Conservation (phyloP, 1,139 yeast species). For the Blastobotrys aristatus region DNA sequence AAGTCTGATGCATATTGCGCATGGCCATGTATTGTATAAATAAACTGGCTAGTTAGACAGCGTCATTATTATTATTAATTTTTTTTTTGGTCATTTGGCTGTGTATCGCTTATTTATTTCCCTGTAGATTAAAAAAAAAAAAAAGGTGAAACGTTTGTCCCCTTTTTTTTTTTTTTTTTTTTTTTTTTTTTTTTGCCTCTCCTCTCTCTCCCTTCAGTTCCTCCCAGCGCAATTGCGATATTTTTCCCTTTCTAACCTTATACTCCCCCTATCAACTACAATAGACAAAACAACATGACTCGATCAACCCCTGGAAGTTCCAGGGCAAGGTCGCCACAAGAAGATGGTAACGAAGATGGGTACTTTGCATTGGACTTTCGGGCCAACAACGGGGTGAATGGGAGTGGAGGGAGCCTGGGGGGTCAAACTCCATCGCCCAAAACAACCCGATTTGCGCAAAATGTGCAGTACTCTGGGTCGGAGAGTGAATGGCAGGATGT, state of each 20-base stretch:
- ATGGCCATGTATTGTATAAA: too few species aligned
- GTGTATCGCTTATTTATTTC: too few species aligned
- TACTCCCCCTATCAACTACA: neutral
- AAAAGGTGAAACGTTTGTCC: neutral
- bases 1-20: too few species aligned
- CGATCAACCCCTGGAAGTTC: neutral
- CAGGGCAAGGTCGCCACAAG: neutral
- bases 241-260: too few species aligned
- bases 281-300: neutral
- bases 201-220: too few species aligned
- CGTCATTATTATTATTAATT: too few species aligned
- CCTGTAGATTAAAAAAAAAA: neutral
- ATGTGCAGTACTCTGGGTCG: constrained; percentile 7
- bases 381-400: neutral
- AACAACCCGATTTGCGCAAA: constrained; percentile 4
- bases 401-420: too few species aligned
- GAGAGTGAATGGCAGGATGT: constrained; percentile 18
- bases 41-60: too few species aligned
- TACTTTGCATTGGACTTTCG: neutral
- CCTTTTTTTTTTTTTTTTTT: neutral
- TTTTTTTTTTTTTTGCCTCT: neutral
- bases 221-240: too few species aligned
- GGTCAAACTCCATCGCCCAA: constrained; percentile 8
- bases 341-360: neutral
- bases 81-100: too few species aligned